phyloP scores from a whole-genome alignment of 2,329 filamentous ascomycete genomes.

The Clarireedia monteithiana region DNA sequence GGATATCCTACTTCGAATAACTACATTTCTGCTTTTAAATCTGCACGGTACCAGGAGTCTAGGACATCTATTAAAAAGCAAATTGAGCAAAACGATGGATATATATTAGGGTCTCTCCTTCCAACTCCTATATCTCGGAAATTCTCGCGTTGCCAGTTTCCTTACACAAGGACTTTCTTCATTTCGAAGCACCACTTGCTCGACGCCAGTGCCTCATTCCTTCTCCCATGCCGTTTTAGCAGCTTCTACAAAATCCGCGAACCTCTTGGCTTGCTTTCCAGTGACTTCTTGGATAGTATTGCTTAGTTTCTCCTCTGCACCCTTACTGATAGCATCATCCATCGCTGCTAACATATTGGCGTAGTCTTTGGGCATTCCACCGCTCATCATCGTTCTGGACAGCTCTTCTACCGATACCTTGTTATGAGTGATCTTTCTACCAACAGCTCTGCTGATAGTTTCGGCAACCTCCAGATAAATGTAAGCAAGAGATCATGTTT shows the following conservation, averaged over 20 bases:
- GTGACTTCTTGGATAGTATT: constrained; percentile 13
- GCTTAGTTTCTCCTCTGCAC: constrained; percentile 11
- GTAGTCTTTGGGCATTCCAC: constrained; percentile 8
- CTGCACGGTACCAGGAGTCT: no score
- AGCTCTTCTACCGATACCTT: constrained; percentile 12
- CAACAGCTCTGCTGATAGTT: constrained; percentile 14
- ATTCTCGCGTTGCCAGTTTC: no score
- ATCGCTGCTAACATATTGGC: constrained; percentile 11
- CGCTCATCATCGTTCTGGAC: neutral
- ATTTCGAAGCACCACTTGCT: no score
- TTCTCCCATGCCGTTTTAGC: constrained; percentile 10
- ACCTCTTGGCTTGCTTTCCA: constrained; percentile 7
- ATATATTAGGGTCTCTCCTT: no score
- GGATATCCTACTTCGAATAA: no score
- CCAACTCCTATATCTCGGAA: no score
- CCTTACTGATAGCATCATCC: constrained; percentile 7
- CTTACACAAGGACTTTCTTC: no score
- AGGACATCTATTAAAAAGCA: no score
- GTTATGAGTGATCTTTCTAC: constrained; percentile 14
- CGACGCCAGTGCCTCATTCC: no score
- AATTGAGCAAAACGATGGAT: no score
- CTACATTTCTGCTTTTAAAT: no score
- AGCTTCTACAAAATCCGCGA: constrained; percentile 12
- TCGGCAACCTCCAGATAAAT: constrained; percentile 9
- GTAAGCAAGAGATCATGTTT: neutral